phyloP scores from a whole-genome alignment of 2,329 filamentous ascomycete genomes.

The Gremmenia infestans region DNA sequence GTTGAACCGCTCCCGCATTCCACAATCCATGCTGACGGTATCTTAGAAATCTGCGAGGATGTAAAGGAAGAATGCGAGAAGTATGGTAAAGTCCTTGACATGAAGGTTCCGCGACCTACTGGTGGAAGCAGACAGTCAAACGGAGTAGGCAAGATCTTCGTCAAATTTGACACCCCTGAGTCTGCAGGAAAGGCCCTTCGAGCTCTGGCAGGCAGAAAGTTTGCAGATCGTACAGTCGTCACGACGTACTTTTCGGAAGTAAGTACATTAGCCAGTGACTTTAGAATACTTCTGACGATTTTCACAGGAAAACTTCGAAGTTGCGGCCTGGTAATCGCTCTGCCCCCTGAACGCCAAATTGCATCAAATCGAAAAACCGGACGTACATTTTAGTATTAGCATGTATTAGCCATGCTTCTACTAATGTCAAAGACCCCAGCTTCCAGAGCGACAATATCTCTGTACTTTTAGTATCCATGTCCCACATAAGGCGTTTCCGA shows the following conservation, averaged over 20 bases:
- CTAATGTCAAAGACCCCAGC: not conserved
- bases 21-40: slow-evolving; percentile 1
- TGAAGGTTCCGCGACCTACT: slow-evolving; percentile 87
- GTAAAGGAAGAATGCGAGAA: slow-evolving; percentile 90
- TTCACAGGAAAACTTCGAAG: slow-evolving; percentile 80
- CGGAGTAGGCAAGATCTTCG: slow-evolving; percentile 95
- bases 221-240: slow-evolving; percentile 92
- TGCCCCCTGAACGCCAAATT: not conserved
- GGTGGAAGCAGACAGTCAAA: slow-evolving; percentile 78
- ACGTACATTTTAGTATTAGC: not conserved
- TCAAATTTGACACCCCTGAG: slow-evolving; percentile 81
- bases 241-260: slow-evolving; percentile 95
- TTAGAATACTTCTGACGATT: slow-evolving; percentile 30
- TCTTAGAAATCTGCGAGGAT: slow-evolving; percentile 88
- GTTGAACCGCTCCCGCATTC: slow-evolving; percentile 13
- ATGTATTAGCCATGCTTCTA: not conserved
- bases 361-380: not conserved
- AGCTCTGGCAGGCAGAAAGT: slow-evolving; percentile 90
- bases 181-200: slow-evolving; percentile 79
- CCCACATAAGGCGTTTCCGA: slow-evolving; percentile 1
- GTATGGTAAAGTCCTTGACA: slow-evolving; percentile 76
- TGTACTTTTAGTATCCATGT: slow-evolving; percentile 11
- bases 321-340: slow-evolving; percentile 32
- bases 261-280: slow-evolving; percentile 26
- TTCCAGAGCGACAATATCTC: slow-evolving; percentile 1